Base-by-base conservation (phyloP, 805 yeast genomes). In the Wickerhamiella qilinensis region DNA sequence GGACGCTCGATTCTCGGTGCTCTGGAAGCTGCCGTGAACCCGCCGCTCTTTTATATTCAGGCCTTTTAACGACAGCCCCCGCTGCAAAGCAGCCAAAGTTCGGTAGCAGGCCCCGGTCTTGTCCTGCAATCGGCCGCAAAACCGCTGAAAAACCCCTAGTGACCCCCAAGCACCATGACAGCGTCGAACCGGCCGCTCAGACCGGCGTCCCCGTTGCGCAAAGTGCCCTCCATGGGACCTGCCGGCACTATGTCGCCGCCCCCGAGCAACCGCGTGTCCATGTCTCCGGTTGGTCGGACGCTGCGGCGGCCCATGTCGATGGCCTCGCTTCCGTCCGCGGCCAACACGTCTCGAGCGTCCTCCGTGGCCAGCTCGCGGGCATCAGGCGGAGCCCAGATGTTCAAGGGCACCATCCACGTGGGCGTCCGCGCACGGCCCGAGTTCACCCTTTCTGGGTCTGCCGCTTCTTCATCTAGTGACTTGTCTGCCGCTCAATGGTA, bases 341-440 rank as follows among this genome's bases (percentile, higher is more conserved):
- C 25, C 9, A 4, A 25, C 20, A 17, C 40, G n/a, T 30, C 36
- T 30, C 25, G 38, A 2, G 37, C 36, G 22, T 28, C 37, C 15
- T 35, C 38, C 30, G 19, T 34, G 17, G 21, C 34, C 18, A 19
- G 32, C 16, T n/a, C 15, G 21, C 29, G 34, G 17, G 17, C 28
- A 16, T 9, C 29, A 15, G 16, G 22, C 17, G 4, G 14, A 12
- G 16, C 36, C 12, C 46, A 37, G 22, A 36, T 59, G 1, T 80
- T 77, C 50, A 66, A 73, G 3, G 93, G 93, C 1, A 66, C 77
- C 14, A 83, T 84, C 45, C 68, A 72, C 1, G 94, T 84, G 1
- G 70, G 85, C 1, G 69, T 84, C 11, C 63, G 95, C 43, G 84
- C 86, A 15, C 75, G 77, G 46, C 94, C 94, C 0, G 53, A 43